phyloP scores from a whole-genome alignment of 768 basidiomycete genomes.

The Multifurca ochricompacta region DNA sequence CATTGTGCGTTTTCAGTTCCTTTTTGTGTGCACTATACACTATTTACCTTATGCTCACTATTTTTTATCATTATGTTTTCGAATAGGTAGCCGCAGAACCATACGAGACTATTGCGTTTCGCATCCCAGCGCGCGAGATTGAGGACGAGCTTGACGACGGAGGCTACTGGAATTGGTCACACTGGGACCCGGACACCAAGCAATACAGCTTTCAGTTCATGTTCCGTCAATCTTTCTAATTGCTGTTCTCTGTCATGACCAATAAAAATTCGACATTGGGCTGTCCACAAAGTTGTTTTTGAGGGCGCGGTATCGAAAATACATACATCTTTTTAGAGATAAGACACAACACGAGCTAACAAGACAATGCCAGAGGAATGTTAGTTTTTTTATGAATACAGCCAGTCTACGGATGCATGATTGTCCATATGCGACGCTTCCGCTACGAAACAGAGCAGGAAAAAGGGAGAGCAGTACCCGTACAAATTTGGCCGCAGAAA shows the following conservation, averaged over 20 bases:
- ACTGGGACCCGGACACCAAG: conserved; percentile 99
- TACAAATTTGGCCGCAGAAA: not conserved
- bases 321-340: conserved; percentile 10
- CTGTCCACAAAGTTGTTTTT: not conserved
- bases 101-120: conserved; percentile 99
- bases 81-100: conserved; percentile 94
- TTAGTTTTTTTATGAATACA: not conserved
- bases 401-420: not conserved
- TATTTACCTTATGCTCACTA: not conserved
- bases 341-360: not conserved
- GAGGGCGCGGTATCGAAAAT: not conserved
- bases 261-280: not conserved
- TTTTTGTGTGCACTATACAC: conserved; percentile 14
- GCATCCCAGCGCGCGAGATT: conserved; percentile 94
- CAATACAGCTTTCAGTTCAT: conserved; percentile 98
- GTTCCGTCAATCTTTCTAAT: conserved; percentile 55
- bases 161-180: conserved; percentile 93
- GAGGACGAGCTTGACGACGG: conserved; percentile 91
- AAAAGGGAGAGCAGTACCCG: not conserved
- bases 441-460: not conserved
- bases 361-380: not conserved
- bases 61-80: not conserved
- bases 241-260: not conserved
- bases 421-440: not conserved
- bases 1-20: conserved; percentile 54